These are phyloP conservation scores for Alectoria sarmentosa DNA, from an alignment of 495 filamentous ascomycete species.

Conservation along the genomic window DNA sequence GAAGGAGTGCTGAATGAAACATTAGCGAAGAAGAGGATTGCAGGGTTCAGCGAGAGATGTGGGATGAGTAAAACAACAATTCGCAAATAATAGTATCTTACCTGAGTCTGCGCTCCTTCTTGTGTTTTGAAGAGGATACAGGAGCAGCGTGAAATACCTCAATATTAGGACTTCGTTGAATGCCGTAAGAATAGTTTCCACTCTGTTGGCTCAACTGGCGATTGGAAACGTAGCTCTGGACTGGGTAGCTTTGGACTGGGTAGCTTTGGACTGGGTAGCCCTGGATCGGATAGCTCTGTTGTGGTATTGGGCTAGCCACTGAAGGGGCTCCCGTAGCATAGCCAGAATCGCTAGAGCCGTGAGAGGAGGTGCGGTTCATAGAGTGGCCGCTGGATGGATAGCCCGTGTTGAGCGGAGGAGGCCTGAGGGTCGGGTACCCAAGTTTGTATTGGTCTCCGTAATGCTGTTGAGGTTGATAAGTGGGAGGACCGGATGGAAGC, in stretches of 20 bases:
- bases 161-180: not conserved
- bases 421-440: not conserved
- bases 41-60: not conserved
- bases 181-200: not conserved
- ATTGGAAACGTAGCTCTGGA: not conserved
- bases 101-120: slow-evolving; percentile 2
- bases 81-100: slow-evolving; percentile 25
- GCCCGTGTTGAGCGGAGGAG: not conserved
- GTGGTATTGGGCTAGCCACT: slow-evolving; percentile 3
- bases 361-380: not conserved
- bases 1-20: not conserved
- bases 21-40: not conserved
- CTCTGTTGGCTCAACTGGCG: not conserved
- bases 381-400: not conserved
- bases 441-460: not conserved
- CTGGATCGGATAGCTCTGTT: not conserved
- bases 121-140: slow-evolving; percentile 4
- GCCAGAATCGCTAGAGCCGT: not conserved
- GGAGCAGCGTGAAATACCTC: slow-evolving; percentile 2
- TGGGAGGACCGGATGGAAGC: not conserved
- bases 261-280: not conserved
- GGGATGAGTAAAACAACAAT: not conserved
- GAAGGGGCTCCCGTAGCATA: slow-evolving; percentile 2
- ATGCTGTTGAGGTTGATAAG: not conserved
- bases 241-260: not conserved